Evolutionary conservation across 371 early-diverging fungal genomes (phyloP), one percentile per base, ranked within the genome.

Genomic region (Amoeboaphelidium protococcarum): DNA sequence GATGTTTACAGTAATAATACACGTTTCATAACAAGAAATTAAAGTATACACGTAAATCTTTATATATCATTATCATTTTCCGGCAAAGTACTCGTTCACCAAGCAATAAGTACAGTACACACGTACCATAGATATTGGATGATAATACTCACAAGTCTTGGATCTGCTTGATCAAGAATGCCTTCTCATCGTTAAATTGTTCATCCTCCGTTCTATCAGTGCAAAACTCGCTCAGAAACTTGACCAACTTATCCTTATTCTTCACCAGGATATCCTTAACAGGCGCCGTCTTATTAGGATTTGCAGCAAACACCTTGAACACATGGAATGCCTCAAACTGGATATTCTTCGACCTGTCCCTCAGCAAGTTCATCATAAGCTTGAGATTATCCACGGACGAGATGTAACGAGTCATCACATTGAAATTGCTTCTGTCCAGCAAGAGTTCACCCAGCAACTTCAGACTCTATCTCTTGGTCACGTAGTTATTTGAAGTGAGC

Each of bases 261-360:
- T 85, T 87, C 24, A 68, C 56, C 53, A 95, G 62, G 37, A 95
- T 91, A 52, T 88, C 89, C 47, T 73, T 58, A 26, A 95, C 83
- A 24, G 82, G 80, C 54, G 76, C 75, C 48, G 81, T 78, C 67
- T 95, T 95, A 61, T 82, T 81, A 21, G 96, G 96, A 53, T 92
- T 95, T 41, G 96, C 96, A 0, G 91, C 91, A 69, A 95, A 95
- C 44, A 72, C 82, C 71, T 95, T 95, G 69, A 94, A 95, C 23
- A 94, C 90, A 64, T 95, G 96, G 68, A 95, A 95, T 0, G 96
- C 94, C 66, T 95, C 96, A 57, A 87, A 92, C 61, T 94, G 96
- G 52, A 95, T 95, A 58, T 89, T 94, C 55, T 82, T 74, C 59
- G 85, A 84, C 54, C 72, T 78, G 61, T 94, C 90, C 48, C 85